phyloP scores from a whole-genome alignment of 768 basidiomycete genomes.

The Pleurotus ostreatus region DNA sequence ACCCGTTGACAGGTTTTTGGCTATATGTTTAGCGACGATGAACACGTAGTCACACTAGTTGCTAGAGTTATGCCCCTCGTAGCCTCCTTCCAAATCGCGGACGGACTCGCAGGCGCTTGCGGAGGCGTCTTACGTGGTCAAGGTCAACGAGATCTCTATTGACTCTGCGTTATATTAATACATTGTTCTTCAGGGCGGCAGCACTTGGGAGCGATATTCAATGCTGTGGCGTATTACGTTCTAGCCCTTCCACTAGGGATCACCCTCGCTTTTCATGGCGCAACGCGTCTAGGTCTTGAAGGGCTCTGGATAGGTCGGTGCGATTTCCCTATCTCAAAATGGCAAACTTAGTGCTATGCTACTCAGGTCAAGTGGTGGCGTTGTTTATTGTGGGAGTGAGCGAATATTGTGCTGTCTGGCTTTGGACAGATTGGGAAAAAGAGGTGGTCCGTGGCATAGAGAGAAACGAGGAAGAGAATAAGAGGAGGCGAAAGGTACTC shows the following conservation, averaged over 20 bases:
- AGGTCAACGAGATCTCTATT: constrained; percentile 39
- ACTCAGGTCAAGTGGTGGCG: constrained; percentile 65
- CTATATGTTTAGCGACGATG: constrained; percentile 65
- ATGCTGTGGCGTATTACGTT: constrained; percentile 72
- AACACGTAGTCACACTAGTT: constrained; percentile 52
- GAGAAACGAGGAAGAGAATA: constrained; percentile 46
- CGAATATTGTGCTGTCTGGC: constrained; percentile 59
- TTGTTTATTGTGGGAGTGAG: constrained; percentile 68
- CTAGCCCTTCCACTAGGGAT: constrained; percentile 78
- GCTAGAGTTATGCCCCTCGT: constrained; percentile 71
- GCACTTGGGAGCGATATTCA: constrained; percentile 71
- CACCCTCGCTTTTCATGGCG: constrained; percentile 58
- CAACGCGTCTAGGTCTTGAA: constrained; percentile 42
- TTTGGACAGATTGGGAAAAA: constrained; percentile 57
- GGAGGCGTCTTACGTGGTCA: constrained; percentile 77
- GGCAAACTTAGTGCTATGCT: not conserved
- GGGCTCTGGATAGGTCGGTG: constrained; percentile 78
- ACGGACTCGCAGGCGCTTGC: constrained; percentile 64
- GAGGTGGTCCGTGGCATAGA: constrained; percentile 54
- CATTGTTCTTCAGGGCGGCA: constrained; percentile 46
- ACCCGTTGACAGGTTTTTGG: constrained; percentile 48
- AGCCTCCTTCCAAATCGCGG: constrained; percentile 75
- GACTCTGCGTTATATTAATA: constrained; percentile 2
- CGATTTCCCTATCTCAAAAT: constrained; percentile 25
- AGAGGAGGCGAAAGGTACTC: constrained; percentile 15